Percentiles rank a stretch among this genome's conserved stretches.
phyloP scores from a whole-genome alignment of 2,329 filamentous ascomycete species.

The Elsinoe perseae region DNA sequence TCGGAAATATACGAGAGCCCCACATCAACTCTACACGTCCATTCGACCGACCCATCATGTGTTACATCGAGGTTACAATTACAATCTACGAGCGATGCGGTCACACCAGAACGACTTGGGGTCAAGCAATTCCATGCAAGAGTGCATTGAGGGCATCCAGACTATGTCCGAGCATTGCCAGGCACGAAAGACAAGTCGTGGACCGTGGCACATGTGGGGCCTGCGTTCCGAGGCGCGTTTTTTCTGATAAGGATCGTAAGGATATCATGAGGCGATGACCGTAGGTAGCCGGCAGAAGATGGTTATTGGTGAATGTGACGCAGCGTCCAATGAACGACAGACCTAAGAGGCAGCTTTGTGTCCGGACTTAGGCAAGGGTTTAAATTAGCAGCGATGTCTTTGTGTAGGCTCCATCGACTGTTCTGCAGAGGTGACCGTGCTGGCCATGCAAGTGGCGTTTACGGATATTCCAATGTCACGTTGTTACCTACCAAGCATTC shows the following conservation, averaged over 20 bases:
- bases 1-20: no score
- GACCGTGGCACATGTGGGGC: background rate
- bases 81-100: background rate
- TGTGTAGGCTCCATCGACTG: no score
- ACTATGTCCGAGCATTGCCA: background rate
- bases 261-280: background rate
- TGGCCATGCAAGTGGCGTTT: no score
- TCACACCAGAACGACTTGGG: slow-evolving; percentile 2
- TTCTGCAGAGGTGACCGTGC: no score
- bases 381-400: no score
- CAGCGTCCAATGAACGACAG: no score
- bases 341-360: no score
- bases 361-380: no score
- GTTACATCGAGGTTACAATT: slow-evolving; percentile 1
- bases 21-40: background rate
- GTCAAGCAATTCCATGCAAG: slow-evolving; percentile 1
- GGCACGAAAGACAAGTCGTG: background rate
- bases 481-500: no score
- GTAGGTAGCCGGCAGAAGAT: no score
- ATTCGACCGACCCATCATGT: background rate
- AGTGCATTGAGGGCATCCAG: background rate
- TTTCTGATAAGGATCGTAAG: background rate
- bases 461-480: no score
- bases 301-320: no score
- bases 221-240: background rate